These are phyloP conservation scores for Podaxis sp. DNA, from an alignment of 768 basidiomycete species.

Conservation along the genomic window DNA sequence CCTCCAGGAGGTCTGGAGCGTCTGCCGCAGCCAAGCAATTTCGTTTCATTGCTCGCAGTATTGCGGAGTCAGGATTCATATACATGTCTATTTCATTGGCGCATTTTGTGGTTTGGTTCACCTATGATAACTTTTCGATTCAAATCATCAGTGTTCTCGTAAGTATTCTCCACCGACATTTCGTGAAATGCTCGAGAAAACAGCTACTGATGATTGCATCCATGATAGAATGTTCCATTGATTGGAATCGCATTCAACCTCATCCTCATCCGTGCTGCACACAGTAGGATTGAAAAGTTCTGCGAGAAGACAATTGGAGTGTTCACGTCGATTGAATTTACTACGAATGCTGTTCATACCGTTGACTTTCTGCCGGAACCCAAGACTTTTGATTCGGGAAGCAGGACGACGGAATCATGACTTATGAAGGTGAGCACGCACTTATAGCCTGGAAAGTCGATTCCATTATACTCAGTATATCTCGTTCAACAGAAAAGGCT, in stretches of 20 bases:
- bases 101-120: conserved; percentile 13
- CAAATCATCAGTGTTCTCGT: conserved; percentile 7
- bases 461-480: background rate
- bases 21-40: background rate
- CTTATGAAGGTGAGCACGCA: background rate
- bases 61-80: conserved; percentile 8
- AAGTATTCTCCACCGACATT: background rate
- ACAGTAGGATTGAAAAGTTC: background rate
- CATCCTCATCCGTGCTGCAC: conserved; percentile 10
- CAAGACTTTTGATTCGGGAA: background rate
- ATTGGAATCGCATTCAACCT: conserved; percentile 12
- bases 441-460: background rate
- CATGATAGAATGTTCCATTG: conserved; percentile 2
- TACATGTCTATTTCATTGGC: conserved; percentile 11
- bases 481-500: background rate
- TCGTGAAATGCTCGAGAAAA: background rate
- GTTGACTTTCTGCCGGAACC: background rate
- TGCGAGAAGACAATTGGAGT: background rate
- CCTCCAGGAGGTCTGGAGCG: background rate
- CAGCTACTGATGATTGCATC: background rate
- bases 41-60: conserved; percentile 6
- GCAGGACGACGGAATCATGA: background rate
- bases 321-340: conserved; percentile 5
- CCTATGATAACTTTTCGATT: background rate
- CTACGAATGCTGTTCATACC: background rate